These are phyloP conservation scores for Colletotrichum tropicicola DNA, from an alignment of 2,329 filamentous ascomycete species.

Conservation along the genomic window DNA sequence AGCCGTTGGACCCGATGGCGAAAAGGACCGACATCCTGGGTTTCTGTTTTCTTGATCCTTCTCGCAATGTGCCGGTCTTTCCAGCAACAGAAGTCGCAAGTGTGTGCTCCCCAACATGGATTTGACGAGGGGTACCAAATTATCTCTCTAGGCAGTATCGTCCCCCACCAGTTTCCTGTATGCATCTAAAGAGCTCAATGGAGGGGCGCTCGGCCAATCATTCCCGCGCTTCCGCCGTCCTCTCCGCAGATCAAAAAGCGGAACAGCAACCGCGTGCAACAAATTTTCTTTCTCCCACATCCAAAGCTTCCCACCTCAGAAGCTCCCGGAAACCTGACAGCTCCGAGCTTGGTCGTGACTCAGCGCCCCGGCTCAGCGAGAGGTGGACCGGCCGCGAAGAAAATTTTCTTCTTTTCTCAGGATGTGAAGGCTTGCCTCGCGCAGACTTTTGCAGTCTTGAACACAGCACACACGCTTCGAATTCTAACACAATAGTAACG, in stretches of 20 bases:
- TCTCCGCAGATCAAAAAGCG: slow-evolving; percentile 27
- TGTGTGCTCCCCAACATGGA: neutral
- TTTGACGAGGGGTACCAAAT: neutral
- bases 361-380: neutral
- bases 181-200: slow-evolving; percentile 17
- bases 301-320: neutral
- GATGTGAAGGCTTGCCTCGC: slow-evolving; percentile 30
- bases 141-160: slow-evolving; percentile 14
- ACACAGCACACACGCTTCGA: neutral
- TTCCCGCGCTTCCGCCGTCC: slow-evolving; percentile 23
- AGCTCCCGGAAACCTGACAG: neutral
- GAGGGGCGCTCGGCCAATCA: slow-evolving; percentile 28
- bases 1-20: slow-evolving; percentile 80
- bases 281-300: neutral
- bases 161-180: slow-evolving; percentile 26
- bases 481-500: neutral
- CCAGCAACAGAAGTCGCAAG: neutral
- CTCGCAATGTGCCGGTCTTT: neutral
- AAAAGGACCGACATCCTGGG: slow-evolving; percentile 63
- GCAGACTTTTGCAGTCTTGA: slow-evolving; percentile 24
- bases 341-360: neutral
- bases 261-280: slow-evolving; percentile 1
- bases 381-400: neutral
- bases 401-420: slow-evolving; percentile 16
- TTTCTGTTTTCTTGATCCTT: too few species aligned